These are phyloP conservation scores for Pythium oligandrum DNA, from an alignment of 352 stramenopile species.

Conservation along the genomic window DNA sequence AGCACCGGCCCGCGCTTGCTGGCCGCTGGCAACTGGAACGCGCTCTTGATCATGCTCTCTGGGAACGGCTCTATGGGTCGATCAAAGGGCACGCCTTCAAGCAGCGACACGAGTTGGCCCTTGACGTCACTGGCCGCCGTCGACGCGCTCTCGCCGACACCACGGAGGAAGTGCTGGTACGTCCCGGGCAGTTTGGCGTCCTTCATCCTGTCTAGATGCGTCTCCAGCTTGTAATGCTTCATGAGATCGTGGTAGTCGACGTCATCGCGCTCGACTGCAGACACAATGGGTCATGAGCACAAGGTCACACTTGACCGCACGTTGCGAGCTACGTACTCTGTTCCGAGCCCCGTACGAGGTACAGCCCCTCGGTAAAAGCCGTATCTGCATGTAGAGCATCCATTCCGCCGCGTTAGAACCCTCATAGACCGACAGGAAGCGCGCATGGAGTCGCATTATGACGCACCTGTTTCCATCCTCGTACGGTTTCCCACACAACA, in stretches of 20 bases:
- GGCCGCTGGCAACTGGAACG: constrained; percentile 53
- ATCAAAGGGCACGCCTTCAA: constrained; percentile 74
- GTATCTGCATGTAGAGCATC: constrained; percentile 11
- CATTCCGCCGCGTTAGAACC: no score
- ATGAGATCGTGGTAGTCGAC: constrained; percentile 61
- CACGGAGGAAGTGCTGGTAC: constrained; percentile 70
- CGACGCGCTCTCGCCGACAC: constrained; percentile 41
- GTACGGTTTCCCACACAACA: background rate
- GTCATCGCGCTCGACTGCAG: constrained; percentile 49
- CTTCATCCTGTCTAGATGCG: constrained; percentile 55
- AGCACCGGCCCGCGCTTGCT: constrained; percentile 55
- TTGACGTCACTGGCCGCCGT: constrained; percentile 30
- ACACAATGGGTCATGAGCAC: no score
- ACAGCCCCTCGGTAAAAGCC: constrained; percentile 41
- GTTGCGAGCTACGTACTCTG: constrained; percentile 36
- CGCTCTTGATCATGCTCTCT: constrained; percentile 66
- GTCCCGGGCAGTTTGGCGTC: constrained; percentile 50
- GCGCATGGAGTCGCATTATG: background rate
- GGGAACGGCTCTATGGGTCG: constrained; percentile 71
- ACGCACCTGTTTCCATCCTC: constrained; percentile 3
- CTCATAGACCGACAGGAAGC: no score
- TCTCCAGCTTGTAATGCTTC: constrained; percentile 62
- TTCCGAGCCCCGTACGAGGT: constrained; percentile 47
- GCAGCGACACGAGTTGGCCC: constrained; percentile 48
- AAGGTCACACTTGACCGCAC: no score